A percentile compares a stretch with the other conserved stretches of the same genome.
Evolutionary conservation across 495 filamentous ascomycete genomes (phyloP).

Genomic region (Hypoxylon intermedium): DNA sequence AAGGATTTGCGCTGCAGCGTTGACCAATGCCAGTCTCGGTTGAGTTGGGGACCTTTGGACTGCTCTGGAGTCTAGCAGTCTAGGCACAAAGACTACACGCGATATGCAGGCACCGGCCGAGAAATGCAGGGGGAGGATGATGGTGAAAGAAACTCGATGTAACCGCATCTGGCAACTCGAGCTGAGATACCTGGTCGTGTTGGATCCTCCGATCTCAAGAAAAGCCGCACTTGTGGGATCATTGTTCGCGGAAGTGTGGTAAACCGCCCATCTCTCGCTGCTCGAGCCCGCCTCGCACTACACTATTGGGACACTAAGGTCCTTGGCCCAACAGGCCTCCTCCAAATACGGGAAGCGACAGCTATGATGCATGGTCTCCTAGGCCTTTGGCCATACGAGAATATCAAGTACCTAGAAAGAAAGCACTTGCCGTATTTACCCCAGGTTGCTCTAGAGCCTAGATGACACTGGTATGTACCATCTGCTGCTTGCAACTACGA

Average conservation of each 20-base stretch:
- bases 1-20: constrained; percentile 22
- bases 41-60: constrained; percentile 18
- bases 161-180: constrained; percentile 28
- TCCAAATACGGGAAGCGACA: constrained; percentile 4
- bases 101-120: constrained; percentile 27
- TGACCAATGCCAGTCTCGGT: constrained; percentile 22
- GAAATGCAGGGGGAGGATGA: not conserved
- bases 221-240: too few relatives aligned
- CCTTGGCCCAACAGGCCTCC: constrained; percentile 17
- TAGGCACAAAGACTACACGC: constrained; percentile 8
- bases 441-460: not conserved
- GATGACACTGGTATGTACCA: not conserved
- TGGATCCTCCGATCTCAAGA: constrained; percentile 30
- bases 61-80: constrained; percentile 11
- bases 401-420: constrained; percentile 1
- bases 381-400: constrained; percentile 7
- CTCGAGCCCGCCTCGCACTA: constrained; percentile 22
- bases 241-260: constrained; percentile 22
- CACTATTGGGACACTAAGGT: constrained; percentile 24
- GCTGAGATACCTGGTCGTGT: constrained; percentile 5
- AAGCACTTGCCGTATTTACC: not conserved
- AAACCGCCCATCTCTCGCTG: not conserved
- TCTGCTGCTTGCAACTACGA: not conserved
- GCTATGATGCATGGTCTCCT: constrained; percentile 7
- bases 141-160: constrained; percentile 14